phyloP scores from a whole-genome alignment of 2,329 filamentous ascomycete species.

The Ploettnerulaceae sp. region DNA sequence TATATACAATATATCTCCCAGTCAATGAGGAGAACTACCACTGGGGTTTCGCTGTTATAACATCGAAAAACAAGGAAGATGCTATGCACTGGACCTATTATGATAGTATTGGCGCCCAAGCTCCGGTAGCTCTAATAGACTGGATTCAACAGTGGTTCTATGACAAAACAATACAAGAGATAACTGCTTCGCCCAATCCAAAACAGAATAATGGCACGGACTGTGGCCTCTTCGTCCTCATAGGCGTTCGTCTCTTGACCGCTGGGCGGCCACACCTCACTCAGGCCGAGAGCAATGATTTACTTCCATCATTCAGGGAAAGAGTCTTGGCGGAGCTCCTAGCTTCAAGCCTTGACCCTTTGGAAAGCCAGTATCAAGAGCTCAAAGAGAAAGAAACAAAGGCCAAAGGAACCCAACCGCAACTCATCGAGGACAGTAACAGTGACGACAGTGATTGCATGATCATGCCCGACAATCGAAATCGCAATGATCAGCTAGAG shows the following conservation, averaged over 20 bases:
- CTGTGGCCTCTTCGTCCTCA: constrained; percentile 17
- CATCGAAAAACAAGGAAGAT: constrained; percentile 6
- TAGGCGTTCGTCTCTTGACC: constrained; percentile 14
- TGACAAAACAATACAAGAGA: background rate
- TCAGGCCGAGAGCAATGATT: constrained; percentile 11
- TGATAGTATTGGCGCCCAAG: constrained; percentile 11
- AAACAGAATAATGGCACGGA: constrained; percentile 11
- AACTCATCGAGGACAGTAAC: background rate
- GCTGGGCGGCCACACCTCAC: constrained; percentile 12
- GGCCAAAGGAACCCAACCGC: background rate
- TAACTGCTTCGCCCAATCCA: constrained; percentile 1
- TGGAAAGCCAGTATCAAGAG: constrained; percentile 9
- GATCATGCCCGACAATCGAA: background rate
- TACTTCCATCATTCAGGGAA: constrained; percentile 15
- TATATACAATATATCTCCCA: constrained; percentile 16
- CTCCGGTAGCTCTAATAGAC: constrained; percentile 4
- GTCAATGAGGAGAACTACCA: constrained; percentile 7
- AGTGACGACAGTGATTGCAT: background rate
- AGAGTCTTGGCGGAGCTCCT: constrained; percentile 17
- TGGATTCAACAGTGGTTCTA: constrained; percentile 5
- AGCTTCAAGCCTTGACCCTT: constrained; percentile 16
- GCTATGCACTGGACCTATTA: constrained; percentile 13
- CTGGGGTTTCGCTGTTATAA: constrained; percentile 16
- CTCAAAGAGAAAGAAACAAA: constrained; percentile 10
- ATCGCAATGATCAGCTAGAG: background rate